These are phyloP conservation scores for Lodderomyces pseudojiufengensis DNA, from an alignment of 1,139 yeast species.

Conservation along the genomic window DNA sequence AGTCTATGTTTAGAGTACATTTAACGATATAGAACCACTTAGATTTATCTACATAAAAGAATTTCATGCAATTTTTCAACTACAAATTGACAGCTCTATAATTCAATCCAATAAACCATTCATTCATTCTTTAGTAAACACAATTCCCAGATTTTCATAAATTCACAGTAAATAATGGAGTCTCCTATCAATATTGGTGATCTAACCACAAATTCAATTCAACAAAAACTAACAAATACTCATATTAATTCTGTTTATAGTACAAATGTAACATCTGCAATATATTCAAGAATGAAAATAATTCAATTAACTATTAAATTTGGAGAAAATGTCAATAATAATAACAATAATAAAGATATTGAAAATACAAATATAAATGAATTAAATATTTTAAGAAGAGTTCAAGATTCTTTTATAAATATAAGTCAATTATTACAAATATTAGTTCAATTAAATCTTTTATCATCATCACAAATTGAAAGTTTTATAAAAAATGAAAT, in stretches of 20 bases:
- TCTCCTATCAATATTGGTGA: slow-evolving; percentile 47
- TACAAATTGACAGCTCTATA: too few species aligned
- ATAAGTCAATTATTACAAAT: slow-evolving; percentile 36
- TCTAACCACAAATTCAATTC: slow-evolving; percentile 41
- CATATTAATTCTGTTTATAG: slow-evolving; percentile 21
- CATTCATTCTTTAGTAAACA: too few species aligned
- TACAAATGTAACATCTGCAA: slow-evolving; percentile 27
- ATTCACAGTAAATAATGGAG: slow-evolving; percentile 39
- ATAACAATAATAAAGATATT: slow-evolving; percentile 8
- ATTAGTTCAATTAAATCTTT: slow-evolving; percentile 28
- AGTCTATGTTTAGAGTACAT: too few species aligned
- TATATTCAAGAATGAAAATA: slow-evolving; percentile 37
- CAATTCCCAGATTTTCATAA: too few species aligned
- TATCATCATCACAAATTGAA: slow-evolving; percentile 23
- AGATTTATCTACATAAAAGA: too few species aligned
- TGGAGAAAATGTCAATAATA: slow-evolving; percentile 1
- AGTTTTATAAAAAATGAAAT: slow-evolving; percentile 35
- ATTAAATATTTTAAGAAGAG: slow-evolving; percentile 35
- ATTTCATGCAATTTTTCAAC: too few species aligned
- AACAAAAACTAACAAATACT: slow-evolving; percentile 34
- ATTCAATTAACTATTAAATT: slow-evolving; percentile 32
- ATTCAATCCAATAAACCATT: too few species aligned
- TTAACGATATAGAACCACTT: too few species aligned
- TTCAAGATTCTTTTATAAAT: slow-evolving; percentile 44
- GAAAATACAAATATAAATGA: slow-evolving; percentile 6